Evolutionary conservation across 805 yeast species (phyloP).

Genomic region (Kurtzmaniella fragi): DNA sequence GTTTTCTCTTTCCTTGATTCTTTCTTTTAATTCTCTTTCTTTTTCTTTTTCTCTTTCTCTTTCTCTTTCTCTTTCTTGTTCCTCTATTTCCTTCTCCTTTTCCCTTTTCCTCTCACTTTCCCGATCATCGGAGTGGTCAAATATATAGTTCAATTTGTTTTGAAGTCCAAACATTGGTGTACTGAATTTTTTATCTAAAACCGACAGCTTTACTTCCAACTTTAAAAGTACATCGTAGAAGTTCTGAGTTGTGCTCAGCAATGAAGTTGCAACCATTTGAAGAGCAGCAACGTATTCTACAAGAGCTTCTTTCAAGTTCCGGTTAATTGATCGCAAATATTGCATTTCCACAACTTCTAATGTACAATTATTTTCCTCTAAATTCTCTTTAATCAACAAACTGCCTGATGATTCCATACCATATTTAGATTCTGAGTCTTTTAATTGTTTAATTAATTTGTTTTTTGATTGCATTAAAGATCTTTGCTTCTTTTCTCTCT

Average conservation of each 20-base stretch:
- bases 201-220: not conserved
- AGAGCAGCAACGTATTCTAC: constrained; percentile 37
- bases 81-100: too few relatives aligned
- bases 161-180: too few relatives aligned
- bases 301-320: constrained; percentile 40
- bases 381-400: constrained; percentile 40
- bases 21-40: too few relatives aligned
- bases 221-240: constrained; percentile 1
- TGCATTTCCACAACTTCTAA: constrained; percentile 52
- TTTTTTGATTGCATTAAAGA: constrained; percentile 32
- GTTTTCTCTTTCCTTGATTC: too few relatives aligned
- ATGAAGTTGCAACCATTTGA: constrained; percentile 21
- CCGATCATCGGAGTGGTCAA: not conserved
- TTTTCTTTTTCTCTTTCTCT: too few relatives aligned
- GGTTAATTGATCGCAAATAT: constrained; percentile 41
- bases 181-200: too few relatives aligned
- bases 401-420: constrained; percentile 43
- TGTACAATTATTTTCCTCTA: constrained; percentile 48
- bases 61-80: too few relatives aligned
- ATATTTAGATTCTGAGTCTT: constrained; percentile 38
- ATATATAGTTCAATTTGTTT: too few relatives aligned
- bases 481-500: constrained; percentile 45
- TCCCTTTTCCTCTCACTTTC: constrained; percentile 1
- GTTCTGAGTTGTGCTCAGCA: constrained; percentile 18
- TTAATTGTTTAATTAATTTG: constrained; percentile 31